Base-by-base conservation (phyloP, 768 basidiomycete species). In the Hortiboletus campestris region DNA sequence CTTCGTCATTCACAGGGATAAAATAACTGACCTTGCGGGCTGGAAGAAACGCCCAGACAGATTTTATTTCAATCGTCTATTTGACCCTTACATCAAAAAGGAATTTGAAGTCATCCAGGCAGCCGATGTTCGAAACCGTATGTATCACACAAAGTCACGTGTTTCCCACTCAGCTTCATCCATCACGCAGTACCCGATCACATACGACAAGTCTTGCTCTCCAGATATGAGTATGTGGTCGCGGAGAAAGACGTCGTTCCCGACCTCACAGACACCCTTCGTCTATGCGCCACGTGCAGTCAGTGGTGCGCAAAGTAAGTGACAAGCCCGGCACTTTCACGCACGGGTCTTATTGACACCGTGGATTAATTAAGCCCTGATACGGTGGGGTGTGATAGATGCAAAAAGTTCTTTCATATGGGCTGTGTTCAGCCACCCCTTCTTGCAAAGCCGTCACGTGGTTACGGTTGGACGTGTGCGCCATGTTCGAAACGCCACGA, bases 391-490 rank as follows among this genome's bases (percentile, higher is more conserved):
- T 96, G 93, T 75, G 91, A 91, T 68, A 80, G 88, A 45, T 98
- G 96, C 81, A 92, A 94, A 75, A 84, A 84, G 51, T 90, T 86
- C 75, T 98, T 94, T 75, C 96, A 98, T 72, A 96, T 98, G 89
- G 72, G 79, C 54, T 98, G 96, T 68, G 89, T 97, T 50, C 88
- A 91, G 60, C 96, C 96, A 22, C 96, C 96, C 3, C 76, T 98
- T 9, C 76, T 81, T 17, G 88, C 89, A 2, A 98, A 98, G 71
- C 96, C 96, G 14, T 92, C 94, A 22, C 84, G 93, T 59, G 96
- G 96, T 43, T 98, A 98, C 74, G 93, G 91, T 20, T 98, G 96
- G 96, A 93, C 94, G 11, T 98, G 96, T 65, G 91, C 91, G 0
- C 92, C 94, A 1, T 98, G 95, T 71, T 89, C 94, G 12, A 83